These are phyloP conservation scores for Calonectria leucothoes DNA, from an alignment of 2,329 filamentous ascomycete genomes.

Conservation along the genomic window DNA sequence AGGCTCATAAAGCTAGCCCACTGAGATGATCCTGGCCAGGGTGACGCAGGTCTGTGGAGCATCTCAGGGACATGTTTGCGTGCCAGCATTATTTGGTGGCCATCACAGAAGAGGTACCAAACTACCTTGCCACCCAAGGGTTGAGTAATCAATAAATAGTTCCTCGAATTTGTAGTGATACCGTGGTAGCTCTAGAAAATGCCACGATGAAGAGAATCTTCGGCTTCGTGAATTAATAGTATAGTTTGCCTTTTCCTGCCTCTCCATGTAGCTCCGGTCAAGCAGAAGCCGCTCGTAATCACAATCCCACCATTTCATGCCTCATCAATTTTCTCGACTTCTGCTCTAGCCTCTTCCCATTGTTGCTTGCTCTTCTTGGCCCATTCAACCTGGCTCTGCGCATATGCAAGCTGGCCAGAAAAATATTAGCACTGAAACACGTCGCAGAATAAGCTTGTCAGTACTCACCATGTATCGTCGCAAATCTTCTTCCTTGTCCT, in stretches of 20 bases:
- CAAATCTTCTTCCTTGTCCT: constrained; percentile 94
- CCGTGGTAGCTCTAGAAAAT: constrained; percentile 7
- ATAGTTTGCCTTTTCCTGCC: constrained; percentile 22
- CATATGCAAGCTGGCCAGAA: constrained; percentile 80
- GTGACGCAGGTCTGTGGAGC: neutral
- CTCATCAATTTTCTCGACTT: constrained; percentile 88
- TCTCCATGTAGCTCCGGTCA: constrained; percentile 16
- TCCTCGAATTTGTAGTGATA: constrained; percentile 17
- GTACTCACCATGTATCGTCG: constrained; percentile 91
- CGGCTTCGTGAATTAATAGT: constrained; percentile 31
- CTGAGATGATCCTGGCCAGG: neutral
- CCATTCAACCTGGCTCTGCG: constrained; percentile 94
- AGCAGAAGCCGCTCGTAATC: constrained; percentile 16
- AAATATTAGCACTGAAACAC: constrained; percentile 32
- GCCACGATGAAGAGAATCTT: constrained; percentile 16
- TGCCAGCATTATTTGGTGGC: neutral
- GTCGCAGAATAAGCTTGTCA: neutral
- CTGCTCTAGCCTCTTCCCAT: constrained; percentile 89
- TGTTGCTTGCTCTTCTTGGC: constrained; percentile 89
- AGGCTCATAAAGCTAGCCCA: neutral
- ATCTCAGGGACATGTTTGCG: neutral
- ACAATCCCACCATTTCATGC: constrained; percentile 47
- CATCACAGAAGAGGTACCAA: neutral
- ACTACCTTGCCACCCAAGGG: neutral
- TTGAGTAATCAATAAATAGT: constrained; percentile 4